Base-by-base conservation (phyloP, 106 monocot species). In the Dendrobium nobile region DNA sequence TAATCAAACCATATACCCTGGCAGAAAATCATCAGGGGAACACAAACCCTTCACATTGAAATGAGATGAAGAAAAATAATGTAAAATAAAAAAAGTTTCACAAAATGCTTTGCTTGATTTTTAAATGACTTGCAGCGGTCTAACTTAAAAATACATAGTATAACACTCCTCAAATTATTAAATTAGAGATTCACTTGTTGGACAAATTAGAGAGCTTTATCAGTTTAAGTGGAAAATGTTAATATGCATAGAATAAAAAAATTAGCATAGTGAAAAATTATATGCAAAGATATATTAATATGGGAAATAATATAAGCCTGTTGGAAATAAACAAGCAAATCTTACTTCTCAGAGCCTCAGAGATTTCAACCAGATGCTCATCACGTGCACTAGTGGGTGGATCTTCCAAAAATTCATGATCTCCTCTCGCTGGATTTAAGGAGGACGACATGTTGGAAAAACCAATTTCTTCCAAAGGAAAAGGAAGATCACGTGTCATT, bases 291-390 rank as follows among this genome's bases (percentile, higher is more conserved):
- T 24, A 68, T 17, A 54, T 40, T 37, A 22, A 28, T 18, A 72
- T 26, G 26, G 54, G 64, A 59, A 56, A 54, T 61, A n/a, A 61
- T n/a, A 61, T 61, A 19, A n/a, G 51, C 51, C 61, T 61, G 61
- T 61, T n/a, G 61, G 22, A 61, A 13, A 61, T 22, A 61, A 61
- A 80, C 24, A 67, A 19, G 47, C 33, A 55, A 77, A 6, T 55
- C 86, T 82, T 91, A 98, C 97, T 94, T 92, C 97, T 92, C 88
- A 98, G 81, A 81, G 97, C 88, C 82, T 98, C 92, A 22, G 97
- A 91, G 77, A 94, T 94, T 76, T 98, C 97, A 80, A 92, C 83
- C 59, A 98, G 91, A 88, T 98, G 94, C 37, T 88, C 94, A 91
- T 98, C 97, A 40, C 55, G 84, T 68, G 85, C 47, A 72, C 54